Base-by-base conservation (phyloP, 2,329 filamentous ascomycete species). In the Mycosphaerella sp. region DNA sequence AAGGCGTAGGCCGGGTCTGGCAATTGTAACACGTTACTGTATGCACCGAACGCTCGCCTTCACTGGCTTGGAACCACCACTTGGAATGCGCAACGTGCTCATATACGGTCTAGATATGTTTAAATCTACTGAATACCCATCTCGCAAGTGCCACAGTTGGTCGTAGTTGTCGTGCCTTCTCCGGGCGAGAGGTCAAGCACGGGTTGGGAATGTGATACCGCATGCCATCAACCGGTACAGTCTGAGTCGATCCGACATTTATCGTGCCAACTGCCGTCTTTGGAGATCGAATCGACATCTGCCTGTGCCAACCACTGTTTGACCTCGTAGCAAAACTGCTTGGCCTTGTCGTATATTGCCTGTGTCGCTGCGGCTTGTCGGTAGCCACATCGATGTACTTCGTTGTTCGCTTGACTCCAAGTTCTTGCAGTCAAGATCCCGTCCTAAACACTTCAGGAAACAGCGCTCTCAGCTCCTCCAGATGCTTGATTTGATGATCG, bases 391-490 rank as follows among this genome's bases (percentile, higher is more conserved):
- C 9, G 29, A 6, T 17, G 10, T 4, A 34, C 14, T 29, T 12
- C 10, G 12, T 29, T 12, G 21, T n/a, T 45, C 23, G 8, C 43
- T n/a, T 32, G 21, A 31, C 23, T 29, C 21, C 21, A 21, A 34
- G n/a, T 29, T 8, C 29, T 32, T 38, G 39, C 4, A 41, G 45
- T 63, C 61, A 64, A 29, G 46, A 41, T 23, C 41, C 31, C n/a
- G 45, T 48, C 36, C 87, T 93, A 78, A 98, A 96, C 58, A 95
- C 82, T 54, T 95, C 83, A 0, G 93, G 90, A 62, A 92, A 97
- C 9, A 87, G 71, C 0, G 74, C 74, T 44, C 87, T 81, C 54
- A 98, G 74, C 66, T 97, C 87, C 59, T 87, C 78, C 29, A 98
- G 73, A 66, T 83, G 80, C 43, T 80, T 78, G 60, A 98, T 87